These are phyloP conservation scores for Ophiostoma populinum DNA, from an alignment of 2,329 filamentous ascomycete genomes.

Conservation along the genomic window DNA sequence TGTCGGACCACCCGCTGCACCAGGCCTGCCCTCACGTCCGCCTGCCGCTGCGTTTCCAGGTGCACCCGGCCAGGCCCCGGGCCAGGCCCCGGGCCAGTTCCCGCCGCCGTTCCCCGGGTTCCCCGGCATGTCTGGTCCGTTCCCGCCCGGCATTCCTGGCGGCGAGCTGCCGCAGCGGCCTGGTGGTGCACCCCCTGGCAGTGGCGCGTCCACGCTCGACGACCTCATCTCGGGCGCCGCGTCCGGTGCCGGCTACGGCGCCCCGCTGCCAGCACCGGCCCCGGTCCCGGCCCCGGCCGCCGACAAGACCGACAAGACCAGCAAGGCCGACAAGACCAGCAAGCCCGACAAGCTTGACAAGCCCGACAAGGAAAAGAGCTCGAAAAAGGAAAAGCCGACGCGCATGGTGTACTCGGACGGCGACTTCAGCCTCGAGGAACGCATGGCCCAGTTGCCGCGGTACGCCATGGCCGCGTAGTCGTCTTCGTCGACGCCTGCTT, in stretches of 20 bases:
- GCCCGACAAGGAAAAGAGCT: no score
- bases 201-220: conserved; percentile 24
- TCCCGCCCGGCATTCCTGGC: not conserved
- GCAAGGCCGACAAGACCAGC: conserved; percentile 27
- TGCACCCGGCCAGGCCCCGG: no score
- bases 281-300: conserved; percentile 33
- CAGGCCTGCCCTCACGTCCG: conserved; percentile 11
- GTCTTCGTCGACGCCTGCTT: not conserved
- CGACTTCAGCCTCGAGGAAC: conserved; percentile 71
- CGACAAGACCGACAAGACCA: conserved; percentile 17
- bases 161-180: conserved; percentile 16
- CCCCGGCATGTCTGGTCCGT: conserved; percentile 12
- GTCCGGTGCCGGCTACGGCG: conserved; percentile 10
- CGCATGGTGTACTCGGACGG: conserved; percentile 71
- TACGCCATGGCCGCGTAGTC: conserved; percentile 33
- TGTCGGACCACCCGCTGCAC: conserved; percentile 15
- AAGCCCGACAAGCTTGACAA: conserved; percentile 40
- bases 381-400: conserved; percentile 14
- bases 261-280: conserved; percentile 40
- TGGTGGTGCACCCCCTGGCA: conserved; percentile 15
- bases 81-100: conserved; percentile 13
- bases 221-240: conserved; percentile 27
- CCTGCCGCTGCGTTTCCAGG: conserved; percentile 10
- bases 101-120: no score
- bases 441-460: conserved; percentile 60